These are phyloP conservation scores for Aphanocladium album DNA, from an alignment of 2,329 filamentous ascomycete genomes.

Conservation along the genomic window DNA sequence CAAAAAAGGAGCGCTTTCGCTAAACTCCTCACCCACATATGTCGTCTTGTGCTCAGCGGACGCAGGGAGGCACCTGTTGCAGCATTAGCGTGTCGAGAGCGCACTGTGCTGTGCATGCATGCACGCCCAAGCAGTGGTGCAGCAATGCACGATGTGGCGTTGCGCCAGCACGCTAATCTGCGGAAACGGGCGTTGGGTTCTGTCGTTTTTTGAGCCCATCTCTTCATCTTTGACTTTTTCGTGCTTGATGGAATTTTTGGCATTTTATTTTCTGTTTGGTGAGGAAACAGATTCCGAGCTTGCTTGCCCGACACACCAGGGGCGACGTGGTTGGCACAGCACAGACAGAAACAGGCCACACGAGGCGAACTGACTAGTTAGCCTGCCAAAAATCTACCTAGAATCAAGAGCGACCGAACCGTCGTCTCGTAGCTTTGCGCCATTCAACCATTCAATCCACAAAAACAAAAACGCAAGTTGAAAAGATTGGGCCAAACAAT, in stretches of 20 bases:
- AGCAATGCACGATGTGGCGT: not conserved
- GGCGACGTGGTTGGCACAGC: not conserved
- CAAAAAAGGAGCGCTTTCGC: not conserved
- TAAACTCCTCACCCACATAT: not conserved
- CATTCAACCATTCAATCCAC: not conserved
- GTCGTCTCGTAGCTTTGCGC: too few relatives aligned
- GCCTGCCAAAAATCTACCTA: not conserved
- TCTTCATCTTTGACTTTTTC: not conserved
- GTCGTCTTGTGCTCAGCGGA: not conserved
- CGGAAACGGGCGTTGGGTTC: not conserved
- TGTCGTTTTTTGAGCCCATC: not conserved
- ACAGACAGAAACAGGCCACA: not conserved
- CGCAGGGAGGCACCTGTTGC: not conserved
- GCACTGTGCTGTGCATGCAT: not conserved
- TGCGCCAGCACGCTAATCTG: not conserved
- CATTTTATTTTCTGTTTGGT: not conserved
- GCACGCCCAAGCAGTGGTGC: not conserved
- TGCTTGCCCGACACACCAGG: not conserved
- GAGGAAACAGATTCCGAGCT: too few relatives aligned
- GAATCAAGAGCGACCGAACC: too few relatives aligned
- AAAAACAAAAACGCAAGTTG: not conserved
- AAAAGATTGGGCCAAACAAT: not conserved
- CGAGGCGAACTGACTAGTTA: not conserved
- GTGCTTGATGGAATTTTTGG: not conserved
- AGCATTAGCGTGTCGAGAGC: not conserved